Evolutionary conservation across 495 filamentous ascomycete species (phyloP), one percentile per base, ranked within the genome.

Genomic region (Xylaria intraflava): DNA sequence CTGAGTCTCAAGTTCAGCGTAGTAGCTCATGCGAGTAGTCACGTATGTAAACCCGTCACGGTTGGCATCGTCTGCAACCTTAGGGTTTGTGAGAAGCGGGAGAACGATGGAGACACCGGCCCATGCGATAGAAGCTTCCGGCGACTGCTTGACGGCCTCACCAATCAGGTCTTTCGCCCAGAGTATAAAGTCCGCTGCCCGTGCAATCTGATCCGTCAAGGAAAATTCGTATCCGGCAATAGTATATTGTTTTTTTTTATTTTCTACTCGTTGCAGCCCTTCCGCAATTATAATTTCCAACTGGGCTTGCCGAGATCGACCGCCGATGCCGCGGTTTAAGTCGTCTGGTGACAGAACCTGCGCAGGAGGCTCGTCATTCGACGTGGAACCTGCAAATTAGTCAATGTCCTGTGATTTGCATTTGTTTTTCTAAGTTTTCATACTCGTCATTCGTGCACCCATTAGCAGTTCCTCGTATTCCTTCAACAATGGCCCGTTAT

Each of bases 41-140:
- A 62, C 57, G 44, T 66, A 65, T 3, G 51, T 41, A 29, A 68
- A 65, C 33, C 65, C 65, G 38, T 65, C 53, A n/a, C n/a, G 9
- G 17, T 62, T 56, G 16, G 58, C 63, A n/a, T 55, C 43, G 14
- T 56, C 41, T 11, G 61, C 63, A n/a, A 46, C 26, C 12, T 3
- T 31, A 12, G 59, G 51, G 19, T 61, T 66, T 0, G 56, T 66
- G n/a, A 68, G 51, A 30, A 68, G 51, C 2, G 63, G 63, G 33
- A 66, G 58, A 43, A 60, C 27, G 5, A 64, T 33, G 23, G 53
- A 62, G 30, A 68, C 49, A 47, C 63, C 61, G 17, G 56, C 58
- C 61, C 57, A 66, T 10, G 38, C 58, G 39, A 64, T 45, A 8
- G 60, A 61, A 19, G 62, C 65, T 31, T 61, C 54, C 2, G 62